Conservation (phyloP, 345 rosid genomes). For the Dimocarpus longan region DNA sequence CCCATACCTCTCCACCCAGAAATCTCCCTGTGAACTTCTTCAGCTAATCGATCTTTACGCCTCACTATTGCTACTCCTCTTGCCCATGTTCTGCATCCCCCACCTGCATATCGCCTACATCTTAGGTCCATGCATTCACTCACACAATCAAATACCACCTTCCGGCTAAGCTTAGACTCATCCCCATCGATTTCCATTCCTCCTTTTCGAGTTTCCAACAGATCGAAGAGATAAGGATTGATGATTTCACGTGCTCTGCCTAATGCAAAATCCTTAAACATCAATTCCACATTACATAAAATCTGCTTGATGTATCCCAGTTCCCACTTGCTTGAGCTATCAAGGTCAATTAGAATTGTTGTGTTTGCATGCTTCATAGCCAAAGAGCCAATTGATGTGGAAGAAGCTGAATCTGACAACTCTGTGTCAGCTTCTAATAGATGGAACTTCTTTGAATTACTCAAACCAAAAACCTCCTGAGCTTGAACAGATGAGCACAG, state of each 20-base stretch:
- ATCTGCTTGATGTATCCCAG: slow-evolving; percentile 64
- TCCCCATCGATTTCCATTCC: slow-evolving; percentile 20
- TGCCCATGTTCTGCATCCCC: slow-evolving; percentile 58
- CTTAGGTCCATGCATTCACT: slow-evolving; percentile 68
- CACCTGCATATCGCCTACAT: slow-evolving; percentile 50
- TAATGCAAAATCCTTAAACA: slow-evolving; percentile 66
- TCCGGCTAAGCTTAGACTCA: slow-evolving; percentile 53
- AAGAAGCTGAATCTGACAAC: slow-evolving; percentile 75
- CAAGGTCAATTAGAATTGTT: slow-evolving; percentile 17
- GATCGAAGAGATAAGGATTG: slow-evolving; percentile 66
- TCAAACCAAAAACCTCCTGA: slow-evolving; percentile 44
- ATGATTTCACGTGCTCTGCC: slow-evolving; percentile 48
- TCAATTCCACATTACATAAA: slow-evolving; percentile 54
- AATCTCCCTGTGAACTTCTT: slow-evolving; percentile 76
- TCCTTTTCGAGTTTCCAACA: slow-evolving; percentile 55
- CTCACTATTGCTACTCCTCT: slow-evolving; percentile 55
- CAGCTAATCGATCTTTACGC: slow-evolving; percentile 59
- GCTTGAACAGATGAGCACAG: slow-evolving; percentile 56
- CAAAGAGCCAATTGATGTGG: slow-evolving; percentile 38
- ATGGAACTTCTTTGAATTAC: slow-evolving; percentile 40
- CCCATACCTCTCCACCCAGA: slow-evolving; percentile 62
- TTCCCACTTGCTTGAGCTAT: slow-evolving; percentile 55
- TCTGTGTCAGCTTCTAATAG: slow-evolving; percentile 52
- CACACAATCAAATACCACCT: slow-evolving; percentile 68
- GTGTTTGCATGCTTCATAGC: slow-evolving; percentile 30